Evolutionary conservation across 306 rosid species (phyloP).

Genomic region (Prunus kanzakura): DNA sequence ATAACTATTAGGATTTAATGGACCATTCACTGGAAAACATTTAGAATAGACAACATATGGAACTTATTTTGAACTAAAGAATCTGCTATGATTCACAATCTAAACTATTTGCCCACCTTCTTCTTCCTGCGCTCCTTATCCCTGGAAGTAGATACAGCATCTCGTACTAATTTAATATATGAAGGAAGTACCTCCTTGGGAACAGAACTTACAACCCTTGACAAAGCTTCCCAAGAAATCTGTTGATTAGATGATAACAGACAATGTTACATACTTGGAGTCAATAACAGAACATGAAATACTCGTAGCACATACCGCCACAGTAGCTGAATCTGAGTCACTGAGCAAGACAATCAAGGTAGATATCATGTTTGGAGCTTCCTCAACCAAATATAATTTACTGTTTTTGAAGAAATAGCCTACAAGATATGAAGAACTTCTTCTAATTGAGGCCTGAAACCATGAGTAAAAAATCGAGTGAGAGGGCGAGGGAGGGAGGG

Average conservation of each 20-base stretch:
- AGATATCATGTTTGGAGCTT: constrained; percentile 87
- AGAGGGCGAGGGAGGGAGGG: neutral
- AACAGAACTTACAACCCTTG: constrained; percentile 70
- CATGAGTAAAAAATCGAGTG: constrained; percentile 22
- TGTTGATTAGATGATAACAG: constrained; percentile 29
- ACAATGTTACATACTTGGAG: constrained; percentile 11
- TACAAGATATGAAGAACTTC: constrained; percentile 73
- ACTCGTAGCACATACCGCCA: constrained; percentile 48
- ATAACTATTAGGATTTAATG: neutral
- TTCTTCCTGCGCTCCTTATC: constrained; percentile 94
- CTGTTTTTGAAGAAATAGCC: constrained; percentile 93
- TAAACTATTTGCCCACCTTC: constrained; percentile 55
- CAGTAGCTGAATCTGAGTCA: constrained; percentile 81
- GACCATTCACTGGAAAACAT: neutral
- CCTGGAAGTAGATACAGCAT: constrained; percentile 93
- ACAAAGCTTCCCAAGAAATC: constrained; percentile 94
- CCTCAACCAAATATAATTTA: constrained; percentile 89
- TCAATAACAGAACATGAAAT: constrained; percentile 22
- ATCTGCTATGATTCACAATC: neutral
- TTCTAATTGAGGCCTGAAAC: constrained; percentile 74
- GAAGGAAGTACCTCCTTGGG: constrained; percentile 94
- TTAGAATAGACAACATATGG: neutral
- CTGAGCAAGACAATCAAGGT: constrained; percentile 80
- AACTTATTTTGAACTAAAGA: neutral
- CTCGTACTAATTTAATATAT: constrained; percentile 83